Evolutionary conservation across 2,329 filamentous ascomycete species (phyloP).

Genomic region (Nigrospora sphaerica): DNA sequence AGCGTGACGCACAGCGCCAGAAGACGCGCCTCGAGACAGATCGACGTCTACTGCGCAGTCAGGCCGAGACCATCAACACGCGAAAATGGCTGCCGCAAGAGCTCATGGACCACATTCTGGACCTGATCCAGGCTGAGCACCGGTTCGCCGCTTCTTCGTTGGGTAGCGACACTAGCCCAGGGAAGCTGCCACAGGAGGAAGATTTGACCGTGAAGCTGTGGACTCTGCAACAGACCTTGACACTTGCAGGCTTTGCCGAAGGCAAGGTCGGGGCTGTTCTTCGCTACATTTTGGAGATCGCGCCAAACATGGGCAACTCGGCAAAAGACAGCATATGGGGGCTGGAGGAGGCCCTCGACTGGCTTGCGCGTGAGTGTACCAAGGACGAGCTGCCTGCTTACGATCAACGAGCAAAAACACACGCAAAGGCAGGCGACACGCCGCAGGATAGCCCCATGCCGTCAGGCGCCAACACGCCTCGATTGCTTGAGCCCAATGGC

Average conservation of each 20-base stretch:
- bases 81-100: slow-evolving; percentile 77
- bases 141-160: slow-evolving; percentile 47
- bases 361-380: slow-evolving; percentile 74
- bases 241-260: slow-evolving; percentile 60
- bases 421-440: slow-evolving; percentile 25
- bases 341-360: slow-evolving; percentile 80
- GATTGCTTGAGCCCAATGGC: slow-evolving; percentile 26
- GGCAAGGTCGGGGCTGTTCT: slow-evolving; percentile 57
- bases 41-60: slow-evolving; percentile 69
- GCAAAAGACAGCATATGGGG: slow-evolving; percentile 71
- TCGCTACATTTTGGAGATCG: slow-evolving; percentile 59
- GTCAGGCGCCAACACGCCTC: slow-evolving; percentile 44
- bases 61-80: slow-evolving; percentile 66
- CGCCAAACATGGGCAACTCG: slow-evolving; percentile 49
- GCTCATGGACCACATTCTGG: slow-evolving; percentile 69
- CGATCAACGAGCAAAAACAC: slow-evolving; percentile 37
- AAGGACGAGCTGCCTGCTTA: slow-evolving; percentile 67
- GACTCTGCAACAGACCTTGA: slow-evolving; percentile 71
- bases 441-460: slow-evolving; percentile 41
- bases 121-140: slow-evolving; percentile 61
- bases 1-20: slow-evolving; percentile 72
- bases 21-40: slow-evolving; percentile 77
- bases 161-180: slow-evolving; percentile 34
- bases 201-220: slow-evolving; percentile 75
- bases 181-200: slow-evolving; percentile 62